Conservation (phyloP, 345 rosid genomes). For the Moricandia moricandioides region DNA sequence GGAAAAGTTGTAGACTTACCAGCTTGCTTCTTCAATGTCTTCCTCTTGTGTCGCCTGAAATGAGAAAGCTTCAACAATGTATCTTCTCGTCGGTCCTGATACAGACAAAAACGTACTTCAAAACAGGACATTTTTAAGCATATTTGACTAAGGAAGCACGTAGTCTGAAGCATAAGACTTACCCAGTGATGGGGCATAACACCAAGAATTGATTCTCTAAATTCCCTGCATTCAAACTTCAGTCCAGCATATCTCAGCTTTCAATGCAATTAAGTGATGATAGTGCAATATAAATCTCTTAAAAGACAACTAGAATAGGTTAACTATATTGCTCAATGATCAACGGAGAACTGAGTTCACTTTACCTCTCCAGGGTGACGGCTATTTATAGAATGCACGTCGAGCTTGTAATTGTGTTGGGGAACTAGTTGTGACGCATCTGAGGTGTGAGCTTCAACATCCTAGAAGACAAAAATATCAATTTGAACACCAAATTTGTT, state of each 20-base stretch:
- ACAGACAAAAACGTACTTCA: slow-evolving; percentile 29
- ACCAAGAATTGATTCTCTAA: slow-evolving; percentile 90
- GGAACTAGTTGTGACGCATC: slow-evolving; percentile 84
- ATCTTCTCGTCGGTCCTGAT: slow-evolving; percentile 98
- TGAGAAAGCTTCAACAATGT: slow-evolving; percentile 73
- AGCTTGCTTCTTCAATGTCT: slow-evolving; percentile 58
- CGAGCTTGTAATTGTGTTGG: slow-evolving; percentile 96
- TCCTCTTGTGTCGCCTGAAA: slow-evolving; percentile 90
- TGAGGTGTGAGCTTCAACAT: slow-evolving; percentile 65
- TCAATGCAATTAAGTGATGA: slow-evolving; percentile 13
- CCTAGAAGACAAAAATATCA: slow-evolving; percentile 46
- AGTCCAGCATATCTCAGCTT: slow-evolving; percentile 43
- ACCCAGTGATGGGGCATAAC: slow-evolving; percentile 99
- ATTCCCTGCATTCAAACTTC: slow-evolving; percentile 95
- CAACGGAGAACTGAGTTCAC: background rate
- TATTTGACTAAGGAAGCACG: slow-evolving; percentile 12
- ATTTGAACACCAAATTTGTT: background rate
- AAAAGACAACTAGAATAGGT: background rate
- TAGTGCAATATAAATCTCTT: background rate
- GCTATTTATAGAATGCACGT: slow-evolving; percentile 73
- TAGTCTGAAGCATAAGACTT: slow-evolving; percentile 27
- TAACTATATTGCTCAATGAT: background rate
- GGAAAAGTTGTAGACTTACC: slow-evolving; percentile 75
- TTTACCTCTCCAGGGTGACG: slow-evolving; percentile 95
- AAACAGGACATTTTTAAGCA: slow-evolving; percentile 12